Evolutionary conservation across 257 asterid genomes (phyloP).

Genomic region (Solanum acaule): DNA sequence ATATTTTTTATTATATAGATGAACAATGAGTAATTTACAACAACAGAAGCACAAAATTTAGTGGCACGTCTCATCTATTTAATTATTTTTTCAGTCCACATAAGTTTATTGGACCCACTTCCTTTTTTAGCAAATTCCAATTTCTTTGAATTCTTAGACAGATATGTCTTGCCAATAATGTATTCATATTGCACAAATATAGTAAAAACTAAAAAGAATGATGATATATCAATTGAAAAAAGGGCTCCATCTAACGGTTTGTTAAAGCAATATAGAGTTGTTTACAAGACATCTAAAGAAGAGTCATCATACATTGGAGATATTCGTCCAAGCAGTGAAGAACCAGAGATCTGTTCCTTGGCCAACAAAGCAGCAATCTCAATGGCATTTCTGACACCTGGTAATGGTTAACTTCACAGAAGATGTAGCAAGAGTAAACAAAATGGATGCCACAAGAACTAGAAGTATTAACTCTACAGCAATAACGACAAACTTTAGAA

Average conservation of each 20-base stretch:
- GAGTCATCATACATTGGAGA: slow-evolving; percentile 68
- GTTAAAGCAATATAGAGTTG: background rate
- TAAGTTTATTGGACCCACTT: background rate
- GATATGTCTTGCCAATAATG: background rate
- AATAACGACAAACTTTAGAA: background rate
- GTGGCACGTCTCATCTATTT: background rate
- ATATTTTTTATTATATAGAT: background rate
- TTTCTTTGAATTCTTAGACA: background rate
- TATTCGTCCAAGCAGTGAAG: slow-evolving; percentile 85
- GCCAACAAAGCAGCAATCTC: slow-evolving; percentile 73
- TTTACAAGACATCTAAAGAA: slow-evolving; percentile 3
- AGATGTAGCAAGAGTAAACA: slow-evolving; percentile 30
- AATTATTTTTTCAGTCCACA: background rate
- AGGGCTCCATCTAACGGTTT: background rate
- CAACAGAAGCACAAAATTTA: background rate
- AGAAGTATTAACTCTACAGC: background rate
- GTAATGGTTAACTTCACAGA: slow-evolving; percentile 54
- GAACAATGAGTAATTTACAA: background rate
- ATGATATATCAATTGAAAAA: background rate
- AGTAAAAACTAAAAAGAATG: background rate
- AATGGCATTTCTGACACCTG: slow-evolving; percentile 95
- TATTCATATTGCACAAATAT: background rate
- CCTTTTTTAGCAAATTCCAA: background rate
- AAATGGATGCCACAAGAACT: slow-evolving; percentile 14
- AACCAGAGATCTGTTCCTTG: slow-evolving; percentile 73